Conservation (phyloP, 345 rosid genomes). For the Streptanthus diversifolius region DNA sequence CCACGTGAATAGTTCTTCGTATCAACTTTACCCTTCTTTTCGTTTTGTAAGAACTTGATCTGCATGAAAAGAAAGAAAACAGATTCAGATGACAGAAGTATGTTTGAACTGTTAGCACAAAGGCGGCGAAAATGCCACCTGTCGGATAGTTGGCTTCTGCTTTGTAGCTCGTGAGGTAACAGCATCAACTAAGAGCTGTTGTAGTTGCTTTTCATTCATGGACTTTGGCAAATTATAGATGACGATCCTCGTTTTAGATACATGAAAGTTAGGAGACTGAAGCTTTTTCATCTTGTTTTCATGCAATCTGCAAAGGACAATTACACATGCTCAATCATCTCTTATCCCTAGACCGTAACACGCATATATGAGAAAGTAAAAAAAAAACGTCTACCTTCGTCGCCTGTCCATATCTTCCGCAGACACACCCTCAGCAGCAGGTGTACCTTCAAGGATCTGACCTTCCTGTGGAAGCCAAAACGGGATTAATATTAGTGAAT, state of each 20-base stretch:
- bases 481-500: not conserved
- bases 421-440: slow-evolving; percentile 89
- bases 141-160: slow-evolving; percentile 78
- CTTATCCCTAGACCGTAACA: slow-evolving; percentile 4
- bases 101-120: not conserved
- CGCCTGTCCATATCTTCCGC: slow-evolving; percentile 72
- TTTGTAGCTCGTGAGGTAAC: slow-evolving; percentile 86
- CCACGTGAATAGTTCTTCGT: slow-evolving; percentile 72
- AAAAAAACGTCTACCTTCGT: slow-evolving; percentile 40
- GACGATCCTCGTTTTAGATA: slow-evolving; percentile 73
- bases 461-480: slow-evolving; percentile 62
- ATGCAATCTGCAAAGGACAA: slow-evolving; percentile 54
- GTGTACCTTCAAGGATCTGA: slow-evolving; percentile 74
- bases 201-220: slow-evolving; percentile 62
- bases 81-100: slow-evolving; percentile 6
- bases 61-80: slow-evolving; percentile 28
- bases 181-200: slow-evolving; percentile 63
- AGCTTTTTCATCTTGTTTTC: slow-evolving; percentile 84
- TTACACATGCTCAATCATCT: slow-evolving; percentile 12
- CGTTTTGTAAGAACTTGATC: slow-evolving; percentile 69
- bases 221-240: slow-evolving; percentile 84
- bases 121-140: slow-evolving; percentile 43
- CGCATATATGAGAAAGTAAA: not conserved
- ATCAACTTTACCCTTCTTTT: slow-evolving; percentile 62
- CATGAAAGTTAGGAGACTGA: slow-evolving; percentile 88